Evolutionary conservation across 352 stramenopile genomes (phyloP).

Genomic region (Halophytophthora polymorphica): DNA sequence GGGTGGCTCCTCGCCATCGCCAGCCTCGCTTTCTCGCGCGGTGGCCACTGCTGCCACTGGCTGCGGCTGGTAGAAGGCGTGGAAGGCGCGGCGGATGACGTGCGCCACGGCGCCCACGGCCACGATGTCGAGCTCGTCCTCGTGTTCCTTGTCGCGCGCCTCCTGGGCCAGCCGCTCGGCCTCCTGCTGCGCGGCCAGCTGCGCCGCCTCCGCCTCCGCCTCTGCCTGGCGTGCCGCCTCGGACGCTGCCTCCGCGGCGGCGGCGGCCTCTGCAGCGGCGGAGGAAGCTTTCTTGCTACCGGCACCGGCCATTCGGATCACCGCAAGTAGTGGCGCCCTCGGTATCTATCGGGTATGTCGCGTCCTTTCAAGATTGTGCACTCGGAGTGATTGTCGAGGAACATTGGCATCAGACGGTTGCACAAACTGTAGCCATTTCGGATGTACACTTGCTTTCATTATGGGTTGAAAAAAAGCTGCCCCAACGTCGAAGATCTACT

Average conservation of each 20-base stretch:
- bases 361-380: conserved; percentile 24
- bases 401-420: too few species aligned
- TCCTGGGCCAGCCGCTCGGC: conserved; percentile 9
- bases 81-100: conserved; percentile 73
- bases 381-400: too few species aligned
- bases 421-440: too few species aligned
- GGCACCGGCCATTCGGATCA: conserved; percentile 7
- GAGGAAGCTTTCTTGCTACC: conserved; percentile 13
- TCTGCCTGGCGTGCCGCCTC: conserved; percentile 4
- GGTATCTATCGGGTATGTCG: background rate
- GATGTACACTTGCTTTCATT: too few species aligned
- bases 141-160: conserved; percentile 10
- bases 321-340: too few species aligned
- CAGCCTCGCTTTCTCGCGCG: background rate
- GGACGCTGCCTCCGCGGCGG: conserved; percentile 8
- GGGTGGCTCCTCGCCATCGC: background rate
- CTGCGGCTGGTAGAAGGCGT: conserved; percentile 36
- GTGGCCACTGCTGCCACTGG: background rate
- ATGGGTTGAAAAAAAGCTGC: too few species aligned
- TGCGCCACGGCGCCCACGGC: conserved; percentile 69
- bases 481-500: too few species aligned
- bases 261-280: background rate
- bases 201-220: conserved; percentile 3
- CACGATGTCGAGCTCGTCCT: conserved; percentile 56
- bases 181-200: conserved; percentile 11